These are phyloP conservation scores for Colletotrichum eleusines DNA, from an alignment of 2,329 filamentous ascomycete genomes.

Conservation along the genomic window DNA sequence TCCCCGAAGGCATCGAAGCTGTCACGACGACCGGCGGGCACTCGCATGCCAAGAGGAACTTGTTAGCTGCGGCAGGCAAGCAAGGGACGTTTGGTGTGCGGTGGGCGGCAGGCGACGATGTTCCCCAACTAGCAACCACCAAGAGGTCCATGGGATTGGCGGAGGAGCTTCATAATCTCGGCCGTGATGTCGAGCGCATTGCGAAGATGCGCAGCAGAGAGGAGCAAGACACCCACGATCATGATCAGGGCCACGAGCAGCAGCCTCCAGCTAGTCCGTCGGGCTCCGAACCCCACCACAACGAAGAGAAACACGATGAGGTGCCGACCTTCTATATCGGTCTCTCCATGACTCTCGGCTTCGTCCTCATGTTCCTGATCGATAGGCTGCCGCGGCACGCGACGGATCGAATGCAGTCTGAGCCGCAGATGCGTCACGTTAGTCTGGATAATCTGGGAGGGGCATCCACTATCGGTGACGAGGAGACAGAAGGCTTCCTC, in stretches of 20 bases:
- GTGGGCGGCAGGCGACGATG: slow-evolving; percentile 23
- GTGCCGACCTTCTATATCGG: slow-evolving; percentile 84
- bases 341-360: slow-evolving; percentile 86
- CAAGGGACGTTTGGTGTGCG: slow-evolving; percentile 23
- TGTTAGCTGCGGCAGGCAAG: not conserved
- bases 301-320: slow-evolving; percentile 53
- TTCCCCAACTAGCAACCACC: slow-evolving; percentile 15
- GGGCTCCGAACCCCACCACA: slow-evolving; percentile 45
- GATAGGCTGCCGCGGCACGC: slow-evolving; percentile 85
- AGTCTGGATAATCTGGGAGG: slow-evolving; percentile 84
- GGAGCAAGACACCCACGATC: slow-evolving; percentile 33
- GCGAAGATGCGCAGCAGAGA: slow-evolving; percentile 24
- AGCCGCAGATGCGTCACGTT: slow-evolving; percentile 83
- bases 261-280: slow-evolving; percentile 48
- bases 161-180: slow-evolving; percentile 2
- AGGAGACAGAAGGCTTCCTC: slow-evolving; percentile 69
- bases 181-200: not conserved
- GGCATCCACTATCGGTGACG: slow-evolving; percentile 61
- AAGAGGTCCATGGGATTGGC: not conserved
- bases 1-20: slow-evolving; percentile 95
- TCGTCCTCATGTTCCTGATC: slow-evolving; percentile 96
- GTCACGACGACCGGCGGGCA: slow-evolving; percentile 71
- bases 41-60: slow-evolving; percentile 32
- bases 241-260: slow-evolving; percentile 46
- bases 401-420: slow-evolving; percentile 71